Percentiles rank a stretch among this genome's conserved stretches.
phyloP scores from a whole-genome alignment of 176 grass and related monocot species.

The Raddia guianensis region DNA sequence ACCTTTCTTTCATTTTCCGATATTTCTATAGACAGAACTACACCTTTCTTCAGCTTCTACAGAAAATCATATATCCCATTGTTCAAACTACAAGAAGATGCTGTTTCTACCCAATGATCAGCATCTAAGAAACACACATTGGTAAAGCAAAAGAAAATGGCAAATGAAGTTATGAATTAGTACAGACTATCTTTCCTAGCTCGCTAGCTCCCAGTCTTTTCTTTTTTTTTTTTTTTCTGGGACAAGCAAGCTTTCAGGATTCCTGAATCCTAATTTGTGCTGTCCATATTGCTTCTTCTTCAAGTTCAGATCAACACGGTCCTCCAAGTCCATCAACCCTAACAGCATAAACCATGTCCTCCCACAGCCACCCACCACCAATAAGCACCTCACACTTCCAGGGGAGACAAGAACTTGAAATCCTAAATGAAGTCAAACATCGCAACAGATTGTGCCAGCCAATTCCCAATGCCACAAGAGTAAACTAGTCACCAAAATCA shows the following conservation, averaged over 20 bases:
- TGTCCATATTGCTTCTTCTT: background rate
- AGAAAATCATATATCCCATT: background rate
- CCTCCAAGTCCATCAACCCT: background rate
- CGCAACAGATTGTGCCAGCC: background rate
- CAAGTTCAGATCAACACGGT: background rate
- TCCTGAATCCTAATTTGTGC: background rate
- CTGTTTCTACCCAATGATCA: background rate
- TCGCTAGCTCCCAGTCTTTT: background rate
- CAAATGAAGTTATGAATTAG: background rate
- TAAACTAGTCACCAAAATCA: slow-evolving; percentile 3
- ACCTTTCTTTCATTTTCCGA: background rate
- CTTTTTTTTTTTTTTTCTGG: background rate
- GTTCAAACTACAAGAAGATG: background rate
- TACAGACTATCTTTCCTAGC: background rate
- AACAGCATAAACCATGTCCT: background rate
- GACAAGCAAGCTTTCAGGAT: background rate
- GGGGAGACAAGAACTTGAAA: slow-evolving; percentile 10
- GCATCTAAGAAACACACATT: background rate
- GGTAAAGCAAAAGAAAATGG: background rate
- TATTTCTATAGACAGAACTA: background rate
- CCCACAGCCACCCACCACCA: background rate
- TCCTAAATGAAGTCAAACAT: slow-evolving; percentile 12
- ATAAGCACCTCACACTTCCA: background rate
- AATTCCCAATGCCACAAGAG: slow-evolving; percentile 21
- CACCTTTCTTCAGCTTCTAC: background rate